A percentile compares a stretch with the other conserved stretches of the same genome.
These are phyloP conservation scores for Botrytis hyacinthi DNA, from an alignment of 2,329 filamentous ascomycete genomes.

Conservation along the genomic window DNA sequence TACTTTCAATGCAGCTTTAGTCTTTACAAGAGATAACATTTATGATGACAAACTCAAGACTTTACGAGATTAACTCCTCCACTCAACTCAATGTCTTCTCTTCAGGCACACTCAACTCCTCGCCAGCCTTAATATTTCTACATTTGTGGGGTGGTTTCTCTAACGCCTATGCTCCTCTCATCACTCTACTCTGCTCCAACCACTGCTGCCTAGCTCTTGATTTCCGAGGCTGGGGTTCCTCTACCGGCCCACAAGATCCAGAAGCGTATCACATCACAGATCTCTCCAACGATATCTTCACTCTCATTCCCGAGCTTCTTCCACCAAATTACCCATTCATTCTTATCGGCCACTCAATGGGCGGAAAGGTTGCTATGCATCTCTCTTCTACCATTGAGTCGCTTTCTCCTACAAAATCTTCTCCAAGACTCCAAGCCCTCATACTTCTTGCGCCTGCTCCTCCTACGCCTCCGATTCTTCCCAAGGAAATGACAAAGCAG, in stretches of 20 bases:
- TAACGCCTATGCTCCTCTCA: constrained; percentile 35
- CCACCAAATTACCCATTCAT: constrained; percentile 32
- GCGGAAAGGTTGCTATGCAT: constrained; percentile 40
- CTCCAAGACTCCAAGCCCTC: constrained; percentile 30
- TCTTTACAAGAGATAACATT: neutral
- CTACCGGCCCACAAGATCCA: constrained; percentile 35
- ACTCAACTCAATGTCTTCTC: constrained; percentile 15
- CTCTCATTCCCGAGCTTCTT: constrained; percentile 28
- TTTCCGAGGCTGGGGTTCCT: constrained; percentile 42
- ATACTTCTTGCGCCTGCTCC: constrained; percentile 36
- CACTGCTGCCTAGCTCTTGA: constrained; percentile 37
- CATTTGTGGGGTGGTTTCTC: constrained; percentile 44
- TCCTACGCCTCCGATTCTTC: constrained; percentile 37
- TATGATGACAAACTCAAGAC: neutral
- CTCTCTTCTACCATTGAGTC: neutral
- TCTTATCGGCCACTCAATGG: constrained; percentile 43
- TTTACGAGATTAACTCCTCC: constrained; percentile 6
- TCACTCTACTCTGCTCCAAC: constrained; percentile 22
- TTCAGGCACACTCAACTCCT: neutral
- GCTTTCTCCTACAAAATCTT: neutral
- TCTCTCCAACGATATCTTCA: constrained; percentile 31
- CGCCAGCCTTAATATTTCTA: constrained; percentile 37
- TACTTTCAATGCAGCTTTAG: neutral
- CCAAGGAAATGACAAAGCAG: constrained; percentile 39
- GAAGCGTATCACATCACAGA: constrained; percentile 37